A percentile compares a stretch with the other conserved stretches of the same genome.
These are phyloP conservation scores for Choiromyces venosus DNA, from an alignment of 495 filamentous ascomycete genomes.

Conservation along the genomic window DNA sequence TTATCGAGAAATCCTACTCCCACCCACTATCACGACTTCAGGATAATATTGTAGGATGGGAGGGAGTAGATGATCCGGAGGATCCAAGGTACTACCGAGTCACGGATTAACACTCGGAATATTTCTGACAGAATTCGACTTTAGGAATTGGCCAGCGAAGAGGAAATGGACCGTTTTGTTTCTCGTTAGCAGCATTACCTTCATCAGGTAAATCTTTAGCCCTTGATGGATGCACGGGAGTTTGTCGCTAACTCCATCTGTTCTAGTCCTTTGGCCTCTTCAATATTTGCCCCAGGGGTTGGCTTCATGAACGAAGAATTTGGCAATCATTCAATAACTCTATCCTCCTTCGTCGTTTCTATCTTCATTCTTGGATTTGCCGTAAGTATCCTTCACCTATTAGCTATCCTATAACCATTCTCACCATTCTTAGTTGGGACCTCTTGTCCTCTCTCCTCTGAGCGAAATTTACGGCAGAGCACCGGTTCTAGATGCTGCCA, in stretches of 20 bases:
- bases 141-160: constrained; percentile 53
- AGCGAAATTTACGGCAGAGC: constrained; percentile 70
- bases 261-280: constrained; percentile 54
- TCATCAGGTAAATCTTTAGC: constrained; percentile 52
- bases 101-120: constrained; percentile 3
- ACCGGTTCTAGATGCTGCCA: constrained; percentile 56
- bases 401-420: not conserved
- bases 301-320: constrained; percentile 52
- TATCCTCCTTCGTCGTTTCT: constrained; percentile 52
- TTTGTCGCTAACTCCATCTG: not conserved
- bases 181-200: constrained; percentile 54
- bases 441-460: constrained; percentile 64
- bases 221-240: not conserved
- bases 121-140: too few species aligned
- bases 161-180: constrained; percentile 69
- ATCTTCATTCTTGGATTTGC: constrained; percentile 59
- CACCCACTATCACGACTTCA: constrained; percentile 48
- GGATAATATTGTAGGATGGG: constrained; percentile 54
- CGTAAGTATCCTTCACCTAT: constrained; percentile 39
- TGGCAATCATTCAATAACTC: constrained; percentile 44
- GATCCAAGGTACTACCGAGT: constrained; percentile 52
- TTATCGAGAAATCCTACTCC: not conserved
- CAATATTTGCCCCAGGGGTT: constrained; percentile 61
- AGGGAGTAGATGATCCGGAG: constrained; percentile 59
- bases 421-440: constrained; percentile 44